Base-by-base conservation (phyloP, 768 basidiomycete genomes). In the Crepidotus variabilis region DNA sequence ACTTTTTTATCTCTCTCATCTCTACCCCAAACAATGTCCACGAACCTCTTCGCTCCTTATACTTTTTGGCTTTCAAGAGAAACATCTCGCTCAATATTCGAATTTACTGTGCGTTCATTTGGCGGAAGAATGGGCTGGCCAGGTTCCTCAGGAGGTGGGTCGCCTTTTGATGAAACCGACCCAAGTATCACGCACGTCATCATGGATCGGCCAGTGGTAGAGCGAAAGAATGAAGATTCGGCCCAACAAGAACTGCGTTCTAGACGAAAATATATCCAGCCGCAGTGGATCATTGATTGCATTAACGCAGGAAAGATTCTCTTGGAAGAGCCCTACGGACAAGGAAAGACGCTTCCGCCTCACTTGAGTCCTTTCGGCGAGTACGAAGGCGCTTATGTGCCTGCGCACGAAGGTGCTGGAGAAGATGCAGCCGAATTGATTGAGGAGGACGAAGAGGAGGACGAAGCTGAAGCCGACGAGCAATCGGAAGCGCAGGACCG, bases 211-310 rank as follows among this genome's bases (percentile, higher is more conserved):
- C 96, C 97, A 1, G 60, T 83, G 33, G 72, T 79, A 10, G 75
- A 75, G 59, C 35, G 34, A 20, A 75, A 71, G 22, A 70, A 78
- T 52, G 86, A 84, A 65, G 78, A 80, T 0, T 61, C 75, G 14
- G 83, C 82, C 52, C 83, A 88, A 61, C 79, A 81, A 62, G 83
- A 86, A 62, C 76, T 80, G 45, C 78, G 85, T 35, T 72, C 78
- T 46, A 83, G 83, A 68, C 81, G 94, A 65, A 93, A 91, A 67
- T 92, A 90, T 69, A 81, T 98, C 16, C 97, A 98, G 71, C 97
- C 97, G 10, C 96, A 98, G 71, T 98, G 97, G 97, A 82, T 97
- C 32, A 92, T 93, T 34, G 97, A 99, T 69, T 97, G 91, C 69
- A 86, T 97, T 68, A 99, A 99, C 69, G 81, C 85, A 7, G 86